These are phyloP conservation scores for Sarocladiaceae sp. DNA, from an alignment of 2,329 filamentous ascomycete genomes.

Conservation along the genomic window DNA sequence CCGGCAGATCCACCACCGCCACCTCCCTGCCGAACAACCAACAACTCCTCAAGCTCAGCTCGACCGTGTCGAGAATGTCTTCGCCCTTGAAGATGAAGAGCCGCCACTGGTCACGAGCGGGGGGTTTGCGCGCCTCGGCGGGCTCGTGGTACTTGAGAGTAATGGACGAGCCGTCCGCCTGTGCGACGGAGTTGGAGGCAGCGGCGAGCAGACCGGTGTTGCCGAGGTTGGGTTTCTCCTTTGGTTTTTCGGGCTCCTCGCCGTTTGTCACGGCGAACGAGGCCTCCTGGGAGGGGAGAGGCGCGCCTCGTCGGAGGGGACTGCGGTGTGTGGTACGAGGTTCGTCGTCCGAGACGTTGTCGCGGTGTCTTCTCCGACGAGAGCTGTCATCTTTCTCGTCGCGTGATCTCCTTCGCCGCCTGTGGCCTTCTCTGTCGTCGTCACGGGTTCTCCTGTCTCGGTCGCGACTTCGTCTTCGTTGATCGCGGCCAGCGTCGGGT, in stretches of 20 bases:
- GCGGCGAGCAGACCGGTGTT: conserved; percentile 79
- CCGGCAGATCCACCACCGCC: conserved; percentile 73
- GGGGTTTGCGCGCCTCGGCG: conserved; percentile 83
- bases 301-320: conserved; percentile 34
- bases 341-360: conserved; percentile 12
- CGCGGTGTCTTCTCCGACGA: conserved; percentile 13
- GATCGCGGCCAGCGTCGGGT: conserved; percentile 21
- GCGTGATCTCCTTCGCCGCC: conserved; percentile 27
- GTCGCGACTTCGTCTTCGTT: conserved; percentile 23
- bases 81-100: conserved; percentile 88
- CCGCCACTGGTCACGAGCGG: conserved; percentile 75
- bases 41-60: conserved; percentile 72
- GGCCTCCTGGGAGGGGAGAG: conserved; percentile 55
- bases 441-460: conserved; percentile 17
- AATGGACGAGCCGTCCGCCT: conserved; percentile 71
- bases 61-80: conserved; percentile 77
- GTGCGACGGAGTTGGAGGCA: conserved; percentile 72
- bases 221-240: conserved; percentile 85
- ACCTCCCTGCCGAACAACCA: conserved; percentile 86
- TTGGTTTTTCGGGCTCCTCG: conserved; percentile 50
- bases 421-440: conserved; percentile 20
- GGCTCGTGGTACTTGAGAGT: conserved; percentile 96
- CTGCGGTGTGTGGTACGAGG: conserved; percentile 20
- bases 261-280: conserved; percentile 52
- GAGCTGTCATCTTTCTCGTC: conserved; percentile 20